Percentiles rank a stretch among this genome's conserved stretches.
phyloP scores from a whole-genome alignment of 148 eudicot genomes.

The Heliamphora exappendiculata region DNA sequence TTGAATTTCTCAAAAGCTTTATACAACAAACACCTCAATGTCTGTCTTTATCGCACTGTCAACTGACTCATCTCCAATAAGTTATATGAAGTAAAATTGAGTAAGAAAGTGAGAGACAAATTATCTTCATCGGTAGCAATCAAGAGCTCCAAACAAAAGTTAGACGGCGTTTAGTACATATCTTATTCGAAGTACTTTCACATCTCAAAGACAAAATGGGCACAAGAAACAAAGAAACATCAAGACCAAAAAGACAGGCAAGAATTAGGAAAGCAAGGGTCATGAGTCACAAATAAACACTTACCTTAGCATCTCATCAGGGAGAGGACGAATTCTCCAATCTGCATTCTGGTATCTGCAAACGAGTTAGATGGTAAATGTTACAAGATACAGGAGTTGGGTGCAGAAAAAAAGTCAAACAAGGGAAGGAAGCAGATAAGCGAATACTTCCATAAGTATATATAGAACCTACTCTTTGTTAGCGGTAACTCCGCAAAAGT shows the following conservation, averaged over 20 bases:
- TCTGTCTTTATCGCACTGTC: no score
- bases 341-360: conserved; percentile 97
- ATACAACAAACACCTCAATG: background rate
- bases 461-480: conserved; percentile 75
- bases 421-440: background rate
- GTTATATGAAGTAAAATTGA: no score
- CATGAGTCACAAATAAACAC: conserved; percentile 1
- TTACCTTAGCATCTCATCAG: conserved; percentile 82
- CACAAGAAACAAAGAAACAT: background rate
- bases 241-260: background rate
- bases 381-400: background rate
- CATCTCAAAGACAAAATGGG: background rate
- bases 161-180: background rate
- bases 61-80: no score
- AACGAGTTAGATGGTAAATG: conserved; percentile 7
- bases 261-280: background rate
- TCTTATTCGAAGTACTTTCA: background rate
- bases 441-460: background rate
- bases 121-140: background rate
- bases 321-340: conserved; percentile 97
- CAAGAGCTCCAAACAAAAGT: background rate
- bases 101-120: background rate
- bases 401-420: background rate
- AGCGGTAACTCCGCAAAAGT: conserved; percentile 80
- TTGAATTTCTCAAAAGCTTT: background rate